These are phyloP conservation scores for Spatholobus suberectus DNA, from an alignment of 306 rosid species.

Conservation along the genomic window DNA sequence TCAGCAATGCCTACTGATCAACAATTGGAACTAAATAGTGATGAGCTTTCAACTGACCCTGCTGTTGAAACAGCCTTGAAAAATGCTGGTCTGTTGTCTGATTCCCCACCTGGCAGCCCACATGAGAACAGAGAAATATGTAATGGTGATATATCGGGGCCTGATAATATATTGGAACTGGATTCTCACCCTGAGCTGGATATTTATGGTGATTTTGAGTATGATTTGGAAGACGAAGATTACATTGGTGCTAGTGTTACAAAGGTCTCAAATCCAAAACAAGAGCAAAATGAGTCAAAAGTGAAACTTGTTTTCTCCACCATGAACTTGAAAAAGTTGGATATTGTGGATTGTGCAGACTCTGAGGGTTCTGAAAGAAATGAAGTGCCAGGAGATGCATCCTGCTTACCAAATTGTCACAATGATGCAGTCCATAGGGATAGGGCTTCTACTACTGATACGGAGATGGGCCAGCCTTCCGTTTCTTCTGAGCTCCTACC, in stretches of 20 bases:
- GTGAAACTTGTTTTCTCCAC: slow-evolving; percentile 89
- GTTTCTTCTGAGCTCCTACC: slow-evolving; percentile 56
- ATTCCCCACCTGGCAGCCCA: slow-evolving; percentile 91
- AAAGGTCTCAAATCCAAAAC: slow-evolving; percentile 56
- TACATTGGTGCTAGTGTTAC: slow-evolving; percentile 70
- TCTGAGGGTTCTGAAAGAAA: slow-evolving; percentile 46
- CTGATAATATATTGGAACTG: slow-evolving; percentile 73
- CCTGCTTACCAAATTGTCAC: slow-evolving; percentile 47
- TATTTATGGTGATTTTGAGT: slow-evolving; percentile 97
- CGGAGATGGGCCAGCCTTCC: slow-evolving; percentile 52
- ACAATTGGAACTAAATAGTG: slow-evolving; percentile 50
- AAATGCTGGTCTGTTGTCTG: slow-evolving; percentile 89
- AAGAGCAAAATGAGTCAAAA: slow-evolving; percentile 70
- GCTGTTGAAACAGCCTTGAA: slow-evolving; percentile 76
- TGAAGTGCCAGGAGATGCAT: slow-evolving; percentile 53
- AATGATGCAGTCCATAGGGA: slow-evolving; percentile 36
- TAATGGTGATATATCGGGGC: slow-evolving; percentile 56
- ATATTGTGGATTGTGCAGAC: slow-evolving; percentile 46
- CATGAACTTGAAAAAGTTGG: slow-evolving; percentile 54
- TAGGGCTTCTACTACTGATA: slow-evolving; percentile 41
- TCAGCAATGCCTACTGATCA: slow-evolving; percentile 47
- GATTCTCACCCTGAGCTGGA: slow-evolving; percentile 80
- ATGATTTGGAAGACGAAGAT: slow-evolving; percentile 90
- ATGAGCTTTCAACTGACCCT: slow-evolving; percentile 58
- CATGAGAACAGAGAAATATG: slow-evolving; percentile 49